Evolutionary conservation across 2,329 filamentous ascomycete species (phyloP).

Genomic region (Fonsecaea multimorphosa): DNA sequence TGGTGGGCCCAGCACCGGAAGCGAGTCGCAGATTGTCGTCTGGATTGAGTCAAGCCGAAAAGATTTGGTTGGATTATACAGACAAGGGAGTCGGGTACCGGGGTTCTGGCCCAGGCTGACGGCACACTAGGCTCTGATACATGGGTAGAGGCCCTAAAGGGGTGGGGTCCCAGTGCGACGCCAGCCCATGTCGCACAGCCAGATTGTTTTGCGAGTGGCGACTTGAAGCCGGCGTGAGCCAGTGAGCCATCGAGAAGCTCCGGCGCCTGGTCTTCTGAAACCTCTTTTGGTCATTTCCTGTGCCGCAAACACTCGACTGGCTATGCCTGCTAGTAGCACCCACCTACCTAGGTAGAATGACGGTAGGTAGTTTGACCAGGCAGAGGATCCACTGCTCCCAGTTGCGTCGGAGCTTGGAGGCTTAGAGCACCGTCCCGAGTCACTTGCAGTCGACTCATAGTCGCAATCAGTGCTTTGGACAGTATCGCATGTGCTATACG

Average conservation of each 20-base stretch:
- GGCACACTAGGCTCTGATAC: constrained; percentile 1
- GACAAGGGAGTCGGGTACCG: not conserved
- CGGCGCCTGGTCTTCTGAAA: not conserved
- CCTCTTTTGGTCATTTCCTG: not conserved
- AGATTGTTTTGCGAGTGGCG: not conserved
- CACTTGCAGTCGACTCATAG: not conserved
- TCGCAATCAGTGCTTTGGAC: not conserved
- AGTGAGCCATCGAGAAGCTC: not conserved
- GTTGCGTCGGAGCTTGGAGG: not conserved
- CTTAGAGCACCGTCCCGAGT: not conserved
- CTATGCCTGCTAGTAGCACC: too few relatives aligned
- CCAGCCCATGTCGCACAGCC: not conserved
- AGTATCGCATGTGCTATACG: not conserved
- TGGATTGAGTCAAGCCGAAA: not conserved
- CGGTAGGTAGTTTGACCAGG: not conserved
- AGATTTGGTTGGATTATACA: not conserved
- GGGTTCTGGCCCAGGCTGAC: constrained; percentile 2
- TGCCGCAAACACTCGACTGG: not conserved
- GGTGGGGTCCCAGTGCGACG: not conserved
- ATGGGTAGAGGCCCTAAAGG: not conserved
- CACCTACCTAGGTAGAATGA: too few relatives aligned
- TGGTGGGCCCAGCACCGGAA: not conserved
- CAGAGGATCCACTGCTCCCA: not conserved
- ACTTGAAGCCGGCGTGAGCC: too few relatives aligned
- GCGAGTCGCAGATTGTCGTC: not conserved